Conservation (phyloP, 1,139 yeast species). For the Geotrichum fermentans region DNA sequence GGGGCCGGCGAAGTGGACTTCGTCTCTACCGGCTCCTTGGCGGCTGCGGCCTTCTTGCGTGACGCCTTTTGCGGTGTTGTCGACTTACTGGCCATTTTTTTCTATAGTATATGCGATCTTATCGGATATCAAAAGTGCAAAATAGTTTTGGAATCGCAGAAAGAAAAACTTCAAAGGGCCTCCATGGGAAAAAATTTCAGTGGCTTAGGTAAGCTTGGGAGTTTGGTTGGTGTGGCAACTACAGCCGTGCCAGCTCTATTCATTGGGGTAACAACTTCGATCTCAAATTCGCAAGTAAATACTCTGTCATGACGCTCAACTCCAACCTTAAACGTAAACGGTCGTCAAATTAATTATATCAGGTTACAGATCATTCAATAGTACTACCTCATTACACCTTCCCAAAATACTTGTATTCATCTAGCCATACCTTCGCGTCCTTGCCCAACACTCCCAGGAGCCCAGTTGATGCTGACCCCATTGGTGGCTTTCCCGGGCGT, state of each 20-base stretch:
- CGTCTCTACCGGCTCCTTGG: too few relatives aligned
- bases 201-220: slow-evolving; percentile 2
- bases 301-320: neutral
- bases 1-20: too few relatives aligned
- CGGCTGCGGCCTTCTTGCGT: too few relatives aligned
- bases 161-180: too few relatives aligned
- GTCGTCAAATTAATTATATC: neutral
- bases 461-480: slow-evolving; percentile 23
- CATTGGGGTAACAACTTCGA: neutral
- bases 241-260: neutral
- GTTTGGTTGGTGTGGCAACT: neutral
- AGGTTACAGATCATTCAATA: neutral
- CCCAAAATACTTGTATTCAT: slow-evolving; percentile 30
- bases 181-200: slow-evolving; percentile 4
- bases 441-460: slow-evolving; percentile 31
- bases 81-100: too few relatives aligned
- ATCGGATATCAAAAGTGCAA: too few relatives aligned
- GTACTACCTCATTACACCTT: slow-evolving; percentile 23
- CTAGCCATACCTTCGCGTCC: slow-evolving; percentile 33
- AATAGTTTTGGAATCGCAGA: too few relatives aligned
- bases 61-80: too few relatives aligned
- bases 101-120: too few relatives aligned
- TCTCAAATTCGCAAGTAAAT: neutral
- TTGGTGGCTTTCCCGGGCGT: slow-evolving; percentile 23
- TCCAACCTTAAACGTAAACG: too few relatives aligned